A percentile compares a stretch with the other conserved stretches of the same genome.
phyloP scores from a whole-genome alignment of 805 yeast species.

The Candida insectalens region DNA sequence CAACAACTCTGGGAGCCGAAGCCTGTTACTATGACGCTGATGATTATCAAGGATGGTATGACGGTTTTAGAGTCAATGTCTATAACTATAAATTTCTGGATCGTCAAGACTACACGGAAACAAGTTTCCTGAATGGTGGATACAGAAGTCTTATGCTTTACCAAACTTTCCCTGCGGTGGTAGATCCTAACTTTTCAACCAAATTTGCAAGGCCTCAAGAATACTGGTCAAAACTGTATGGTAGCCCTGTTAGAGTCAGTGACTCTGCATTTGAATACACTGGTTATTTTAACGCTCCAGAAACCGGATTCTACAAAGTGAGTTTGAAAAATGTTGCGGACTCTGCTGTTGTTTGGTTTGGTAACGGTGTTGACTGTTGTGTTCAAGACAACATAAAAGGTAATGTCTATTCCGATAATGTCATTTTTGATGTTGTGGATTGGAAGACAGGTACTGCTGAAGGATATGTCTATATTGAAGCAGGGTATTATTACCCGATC shows the following conservation, averaged over 20 bases:
- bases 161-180: background rate
- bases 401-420: conserved; percentile 6
- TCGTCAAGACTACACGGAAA: no score
- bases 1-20: no score
- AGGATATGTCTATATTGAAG: conserved; percentile 8
- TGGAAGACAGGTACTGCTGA: conserved; percentile 3
- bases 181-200: background rate
- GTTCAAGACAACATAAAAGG: conserved; percentile 3
- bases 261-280: conserved; percentile 8
- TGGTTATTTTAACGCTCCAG: conserved; percentile 16
- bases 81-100: background rate
- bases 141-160: no score
- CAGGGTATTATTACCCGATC: conserved; percentile 10
- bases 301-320: conserved; percentile 21
- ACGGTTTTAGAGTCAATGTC: background rate
- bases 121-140: no score
- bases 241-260: conserved; percentile 4
- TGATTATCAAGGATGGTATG: no score
- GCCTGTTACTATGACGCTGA: no score
- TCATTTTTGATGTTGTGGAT: background rate
- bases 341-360: conserved; percentile 22
- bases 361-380: conserved; percentile 27
- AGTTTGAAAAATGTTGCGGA: conserved; percentile 20
- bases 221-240: conserved; percentile 1
- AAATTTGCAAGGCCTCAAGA: no score